These are phyloP conservation scores for Apiospora rasikravindrae DNA, from an alignment of 2,329 filamentous ascomycete genomes.

Conservation along the genomic window DNA sequence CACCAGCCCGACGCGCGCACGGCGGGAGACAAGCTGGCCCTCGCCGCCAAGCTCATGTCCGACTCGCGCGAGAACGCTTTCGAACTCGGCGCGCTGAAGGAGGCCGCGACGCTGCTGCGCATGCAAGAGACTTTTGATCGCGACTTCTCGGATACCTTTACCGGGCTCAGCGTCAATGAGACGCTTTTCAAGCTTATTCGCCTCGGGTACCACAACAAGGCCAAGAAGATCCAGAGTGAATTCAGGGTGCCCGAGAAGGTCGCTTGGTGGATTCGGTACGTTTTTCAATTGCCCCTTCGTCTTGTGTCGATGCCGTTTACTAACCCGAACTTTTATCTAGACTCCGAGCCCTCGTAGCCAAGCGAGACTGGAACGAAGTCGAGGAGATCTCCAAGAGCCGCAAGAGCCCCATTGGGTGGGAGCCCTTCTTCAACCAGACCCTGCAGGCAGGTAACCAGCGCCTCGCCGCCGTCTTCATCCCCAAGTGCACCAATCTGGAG, in stretches of 20 bases:
- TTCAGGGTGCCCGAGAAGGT: conserved; percentile 94
- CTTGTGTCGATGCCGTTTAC: not conserved
- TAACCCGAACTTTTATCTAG: conserved; percentile 47
- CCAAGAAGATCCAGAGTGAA: conserved; percentile 85
- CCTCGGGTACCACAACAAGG: conserved; percentile 81
- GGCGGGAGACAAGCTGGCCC: conserved; percentile 83
- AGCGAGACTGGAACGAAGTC: conserved; percentile 89
- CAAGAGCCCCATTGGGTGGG: conserved; percentile 95
- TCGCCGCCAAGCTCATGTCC: conserved; percentile 80
- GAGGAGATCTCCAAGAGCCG: conserved; percentile 81
- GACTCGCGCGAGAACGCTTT: conserved; percentile 82
- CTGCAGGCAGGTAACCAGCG: conserved; percentile 89
- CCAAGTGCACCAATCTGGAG: conserved; percentile 79
- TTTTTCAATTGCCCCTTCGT: not conserved
- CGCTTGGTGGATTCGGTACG: conserved; percentile 79
- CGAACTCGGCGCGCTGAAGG: conserved; percentile 77
- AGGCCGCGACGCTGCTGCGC: conserved; percentile 79
- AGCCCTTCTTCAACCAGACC: conserved; percentile 92
- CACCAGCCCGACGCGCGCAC: conserved; percentile 71
- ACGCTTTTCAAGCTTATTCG: conserved; percentile 89
- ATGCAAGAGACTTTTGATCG: conserved; percentile 87
- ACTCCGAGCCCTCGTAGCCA: conserved; percentile 85
- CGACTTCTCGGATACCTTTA: conserved; percentile 78
- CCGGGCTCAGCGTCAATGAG: conserved; percentile 86
- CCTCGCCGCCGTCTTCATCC: conserved; percentile 81